Evolutionary conservation across 2,329 filamentous ascomycete genomes (phyloP).

Genomic region (Whalleya microplaca): DNA sequence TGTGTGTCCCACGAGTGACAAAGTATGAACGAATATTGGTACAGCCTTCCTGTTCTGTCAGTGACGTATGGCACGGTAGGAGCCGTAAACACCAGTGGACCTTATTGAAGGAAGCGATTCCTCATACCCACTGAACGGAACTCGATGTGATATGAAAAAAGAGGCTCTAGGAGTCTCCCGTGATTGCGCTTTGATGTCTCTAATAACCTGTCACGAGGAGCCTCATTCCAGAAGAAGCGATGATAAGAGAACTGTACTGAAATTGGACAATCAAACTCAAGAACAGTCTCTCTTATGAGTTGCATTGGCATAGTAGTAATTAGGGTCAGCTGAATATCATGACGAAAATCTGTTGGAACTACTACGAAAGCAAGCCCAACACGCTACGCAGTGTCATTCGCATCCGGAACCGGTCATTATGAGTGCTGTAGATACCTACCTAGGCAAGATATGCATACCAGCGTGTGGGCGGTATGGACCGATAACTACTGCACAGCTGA

Average conservation of each 20-base stretch:
- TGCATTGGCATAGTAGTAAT: not conserved
- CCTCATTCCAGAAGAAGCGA: not conserved
- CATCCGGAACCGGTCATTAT: not conserved
- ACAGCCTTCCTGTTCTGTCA: constrained; percentile 1
- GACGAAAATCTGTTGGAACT: not conserved
- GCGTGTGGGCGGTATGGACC: not conserved
- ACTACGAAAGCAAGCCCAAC: not conserved
- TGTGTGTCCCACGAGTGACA: not conserved
- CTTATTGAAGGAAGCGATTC: not conserved
- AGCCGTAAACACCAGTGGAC: not conserved
- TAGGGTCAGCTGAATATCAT: not conserved
- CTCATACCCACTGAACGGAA: too few species aligned
- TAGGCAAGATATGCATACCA: not conserved
- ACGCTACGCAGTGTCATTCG: not conserved
- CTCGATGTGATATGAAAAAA: not conserved
- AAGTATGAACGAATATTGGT: not conserved
- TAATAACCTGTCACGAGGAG: not conserved
- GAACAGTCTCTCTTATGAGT: not conserved
- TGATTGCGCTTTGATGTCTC: not conserved
- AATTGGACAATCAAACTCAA: not conserved
- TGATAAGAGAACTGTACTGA: not conserved
- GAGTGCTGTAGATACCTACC: not conserved
- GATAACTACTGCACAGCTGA: not conserved
- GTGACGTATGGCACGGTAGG: constrained; percentile 1
- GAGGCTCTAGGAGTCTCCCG: not conserved